Conservation (phyloP, 1,139 yeast species). For the Yamadazyma atlantica region DNA sequence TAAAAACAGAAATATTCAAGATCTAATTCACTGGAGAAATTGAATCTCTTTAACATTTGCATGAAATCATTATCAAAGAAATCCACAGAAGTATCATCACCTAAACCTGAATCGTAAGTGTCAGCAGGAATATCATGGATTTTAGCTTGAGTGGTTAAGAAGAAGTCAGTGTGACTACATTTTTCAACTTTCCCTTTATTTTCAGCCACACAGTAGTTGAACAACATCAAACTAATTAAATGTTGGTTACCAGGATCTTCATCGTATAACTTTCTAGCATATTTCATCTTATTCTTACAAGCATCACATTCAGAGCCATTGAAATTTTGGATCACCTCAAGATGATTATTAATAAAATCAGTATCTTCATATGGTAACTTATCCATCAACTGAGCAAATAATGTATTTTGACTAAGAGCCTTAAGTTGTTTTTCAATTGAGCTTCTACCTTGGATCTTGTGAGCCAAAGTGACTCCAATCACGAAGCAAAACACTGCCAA, state of each 20-base stretch:
- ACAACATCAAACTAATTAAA: conserved; percentile 35
- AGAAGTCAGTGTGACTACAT: conserved; percentile 39
- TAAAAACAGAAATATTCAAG: conserved; percentile 35
- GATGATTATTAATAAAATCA: conserved; percentile 32
- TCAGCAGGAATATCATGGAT: conserved; percentile 17
- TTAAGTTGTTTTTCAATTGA: conserved; percentile 19
- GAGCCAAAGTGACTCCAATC: conserved; percentile 6
- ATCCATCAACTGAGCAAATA: conserved; percentile 25
- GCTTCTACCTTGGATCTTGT: conserved; percentile 22
- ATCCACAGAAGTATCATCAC: conserved; percentile 26
- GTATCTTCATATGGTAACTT: conserved; percentile 25
- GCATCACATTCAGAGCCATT: conserved; percentile 35
- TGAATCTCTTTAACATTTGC: conserved; percentile 35
- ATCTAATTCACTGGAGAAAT: conserved; percentile 36
- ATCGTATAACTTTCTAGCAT: conserved; percentile 27
- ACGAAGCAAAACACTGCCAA: neutral
- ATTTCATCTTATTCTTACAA: conserved; percentile 37
- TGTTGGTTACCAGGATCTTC: conserved; percentile 35
- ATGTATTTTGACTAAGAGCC: conserved; percentile 17
- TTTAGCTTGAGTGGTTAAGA: conserved; percentile 34
- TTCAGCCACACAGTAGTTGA: conserved; percentile 33
- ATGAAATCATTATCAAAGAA: conserved; percentile 43
- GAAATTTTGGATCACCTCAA: conserved; percentile 24
- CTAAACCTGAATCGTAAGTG: conserved; percentile 24
- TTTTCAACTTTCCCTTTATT: conserved; percentile 31